Conservation (phyloP, 768 basidiomycete species). For the Sarcodon aspratus region DNA sequence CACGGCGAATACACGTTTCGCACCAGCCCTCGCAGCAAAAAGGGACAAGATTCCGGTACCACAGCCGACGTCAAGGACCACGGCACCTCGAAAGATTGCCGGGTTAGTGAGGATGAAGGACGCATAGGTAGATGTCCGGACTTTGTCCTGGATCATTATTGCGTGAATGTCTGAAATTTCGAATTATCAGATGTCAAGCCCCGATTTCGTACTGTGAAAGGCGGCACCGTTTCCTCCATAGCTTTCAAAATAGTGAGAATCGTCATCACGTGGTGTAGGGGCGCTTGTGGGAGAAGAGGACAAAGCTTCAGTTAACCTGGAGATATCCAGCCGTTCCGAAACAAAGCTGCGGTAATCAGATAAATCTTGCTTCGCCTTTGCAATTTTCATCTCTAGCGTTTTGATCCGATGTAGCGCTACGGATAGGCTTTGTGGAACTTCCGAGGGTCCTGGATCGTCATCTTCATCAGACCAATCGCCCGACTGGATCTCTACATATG, state of each 20-base stretch:
- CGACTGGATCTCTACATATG: constrained; percentile 42
- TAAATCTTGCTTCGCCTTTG: constrained; percentile 46
- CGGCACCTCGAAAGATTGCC: constrained; percentile 66
- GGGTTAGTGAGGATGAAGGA: constrained; percentile 83
- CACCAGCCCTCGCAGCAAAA: constrained; percentile 83
- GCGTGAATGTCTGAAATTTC: constrained; percentile 73
- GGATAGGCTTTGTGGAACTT: constrained; percentile 18
- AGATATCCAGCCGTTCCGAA: constrained; percentile 36
- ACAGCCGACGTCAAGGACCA: constrained; percentile 93
- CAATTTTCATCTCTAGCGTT: constrained; percentile 51
- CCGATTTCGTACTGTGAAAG: background rate
- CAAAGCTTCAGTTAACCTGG: constrained; percentile 30
- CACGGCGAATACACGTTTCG: constrained; percentile 82
- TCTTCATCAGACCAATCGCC: constrained; percentile 77
- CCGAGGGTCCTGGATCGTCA: constrained; percentile 22
- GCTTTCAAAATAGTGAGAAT: constrained; percentile 88
- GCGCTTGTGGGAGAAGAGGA: constrained; percentile 10
- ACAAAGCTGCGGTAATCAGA: constrained; percentile 51
- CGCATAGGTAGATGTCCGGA: constrained; percentile 88
- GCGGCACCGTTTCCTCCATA: constrained; percentile 75
- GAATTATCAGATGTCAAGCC: background rate
- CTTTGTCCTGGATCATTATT: constrained; percentile 93
- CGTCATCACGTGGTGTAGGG: constrained; percentile 58
- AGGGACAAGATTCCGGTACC: constrained; percentile 90
- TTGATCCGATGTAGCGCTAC: constrained; percentile 35